Evolutionary conservation across 805 yeast genomes (phyloP).

Genomic region (Candida michaelii): DNA sequence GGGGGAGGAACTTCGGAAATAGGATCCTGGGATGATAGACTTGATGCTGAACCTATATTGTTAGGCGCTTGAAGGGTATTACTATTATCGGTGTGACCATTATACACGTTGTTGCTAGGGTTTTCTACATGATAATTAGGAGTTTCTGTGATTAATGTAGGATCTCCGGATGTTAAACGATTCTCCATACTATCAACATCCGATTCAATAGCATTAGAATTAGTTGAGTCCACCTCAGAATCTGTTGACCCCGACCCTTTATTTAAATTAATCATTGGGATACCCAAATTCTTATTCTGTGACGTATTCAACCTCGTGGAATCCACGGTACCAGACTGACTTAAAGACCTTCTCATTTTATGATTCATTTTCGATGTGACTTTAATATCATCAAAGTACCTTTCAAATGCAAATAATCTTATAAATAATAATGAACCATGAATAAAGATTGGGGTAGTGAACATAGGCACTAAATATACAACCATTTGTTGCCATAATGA

Average conservation of each 20-base stretch:
- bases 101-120: not conserved
- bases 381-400: slow-evolving; percentile 80
- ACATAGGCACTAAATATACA: slow-evolving; percentile 58
- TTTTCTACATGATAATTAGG: not conserved
- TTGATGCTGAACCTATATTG: not conserved
- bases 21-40: not conserved
- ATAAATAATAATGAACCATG: slow-evolving; percentile 76
- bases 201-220: slow-evolving; percentile 3
- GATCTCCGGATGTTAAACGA: too few species aligned
- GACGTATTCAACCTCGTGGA: slow-evolving; percentile 7
- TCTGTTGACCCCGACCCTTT: not conserved
- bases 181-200: not conserved
- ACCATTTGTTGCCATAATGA: slow-evolving; percentile 77
- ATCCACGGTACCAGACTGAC: slow-evolving; percentile 38
- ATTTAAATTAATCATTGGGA: slow-evolving; percentile 9
- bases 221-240: slow-evolving; percentile 4
- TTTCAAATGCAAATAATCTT: slow-evolving; percentile 86
- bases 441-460: slow-evolving; percentile 86
- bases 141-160: slow-evolving; percentile 1
- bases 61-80: not conserved
- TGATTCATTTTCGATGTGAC: slow-evolving; percentile 74
- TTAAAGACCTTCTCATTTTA: slow-evolving; percentile 78
- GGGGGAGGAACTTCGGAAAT: not conserved
- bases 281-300: slow-evolving; percentile 33
- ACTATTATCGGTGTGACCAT: not conserved